Percentiles rank a stretch among this genome's conserved stretches.
phyloP scores from a whole-genome alignment of 345 rosid species.

The Camelina laxa region DNA sequence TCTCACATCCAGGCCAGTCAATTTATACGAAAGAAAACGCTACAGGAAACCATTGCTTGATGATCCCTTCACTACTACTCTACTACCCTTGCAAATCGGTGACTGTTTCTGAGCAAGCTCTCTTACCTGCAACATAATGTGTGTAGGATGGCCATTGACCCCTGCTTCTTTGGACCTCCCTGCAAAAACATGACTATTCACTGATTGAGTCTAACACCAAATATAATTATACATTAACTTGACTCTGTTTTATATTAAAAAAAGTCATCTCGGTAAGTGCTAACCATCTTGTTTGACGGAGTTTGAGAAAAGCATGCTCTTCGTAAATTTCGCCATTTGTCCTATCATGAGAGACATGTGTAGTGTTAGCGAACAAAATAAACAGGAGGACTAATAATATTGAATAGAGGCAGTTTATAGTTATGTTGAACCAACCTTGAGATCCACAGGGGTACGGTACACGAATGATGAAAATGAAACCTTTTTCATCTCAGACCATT shows the following conservation, averaged over 20 bases:
- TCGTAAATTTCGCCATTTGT: conserved; percentile 93
- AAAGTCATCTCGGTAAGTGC: conserved; percentile 8
- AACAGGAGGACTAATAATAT: not conserved
- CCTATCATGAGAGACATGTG: conserved; percentile 50
- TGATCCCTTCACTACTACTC: conserved; percentile 40
- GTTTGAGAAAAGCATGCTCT: conserved; percentile 77
- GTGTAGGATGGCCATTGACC: conserved; percentile 68
- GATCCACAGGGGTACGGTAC: conserved; percentile 88
- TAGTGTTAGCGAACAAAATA: not conserved
- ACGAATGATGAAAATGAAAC: conserved; percentile 75
- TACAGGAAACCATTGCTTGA: conserved; percentile 66
- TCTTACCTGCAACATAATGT: conserved; percentile 68
- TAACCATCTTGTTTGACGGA: conserved; percentile 68
- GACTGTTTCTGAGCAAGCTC: conserved; percentile 80
- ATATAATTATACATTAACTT: not conserved
- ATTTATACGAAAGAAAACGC: conserved; percentile 12
- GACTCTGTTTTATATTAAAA: not conserved
- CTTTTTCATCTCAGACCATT: conserved; percentile 94
- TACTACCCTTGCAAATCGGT: conserved; percentile 49
- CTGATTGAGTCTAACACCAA: not conserved
- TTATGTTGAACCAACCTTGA: conserved; percentile 62
- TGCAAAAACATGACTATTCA: conserved; percentile 36
- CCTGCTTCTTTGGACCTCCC: conserved; percentile 67
- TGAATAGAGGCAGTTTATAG: not conserved
- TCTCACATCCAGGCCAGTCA: conserved; percentile 6